phyloP scores from a whole-genome alignment of 2,329 filamentous ascomycete species.

The Cladosporium sp. region DNA sequence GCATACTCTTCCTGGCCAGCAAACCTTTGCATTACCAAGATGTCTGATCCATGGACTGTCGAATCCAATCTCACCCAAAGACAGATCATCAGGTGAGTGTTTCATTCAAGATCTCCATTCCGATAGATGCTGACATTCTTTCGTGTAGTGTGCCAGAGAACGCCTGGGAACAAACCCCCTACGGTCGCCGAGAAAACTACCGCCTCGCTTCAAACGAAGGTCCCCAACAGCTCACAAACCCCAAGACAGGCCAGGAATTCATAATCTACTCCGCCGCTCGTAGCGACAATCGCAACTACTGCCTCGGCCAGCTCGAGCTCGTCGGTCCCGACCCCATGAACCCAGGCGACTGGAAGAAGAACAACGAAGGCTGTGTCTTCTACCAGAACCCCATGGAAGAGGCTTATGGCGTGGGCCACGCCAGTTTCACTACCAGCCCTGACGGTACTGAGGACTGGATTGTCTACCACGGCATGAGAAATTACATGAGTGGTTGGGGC shows the following conservation, averaged over 20 bases:
- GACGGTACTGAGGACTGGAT: slow-evolving; percentile 49
- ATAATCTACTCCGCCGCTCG: slow-evolving; percentile 48
- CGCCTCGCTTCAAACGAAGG: slow-evolving; percentile 49
- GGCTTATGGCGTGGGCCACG: slow-evolving; percentile 49
- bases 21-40: slow-evolving; percentile 50
- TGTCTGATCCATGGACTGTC: slow-evolving; percentile 47
- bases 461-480: slow-evolving; percentile 51
- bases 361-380: slow-evolving; percentile 45
- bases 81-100: slow-evolving; percentile 31
- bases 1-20: slow-evolving; percentile 48
- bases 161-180: slow-evolving; percentile 51
- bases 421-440: slow-evolving; percentile 47
- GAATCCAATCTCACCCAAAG: slow-evolving; percentile 43
- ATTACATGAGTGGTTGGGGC: slow-evolving; percentile 45
- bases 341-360: slow-evolving; percentile 45
- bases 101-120: too few relatives aligned
- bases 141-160: slow-evolving; percentile 39
- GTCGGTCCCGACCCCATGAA: slow-evolving; percentile 49
- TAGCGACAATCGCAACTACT: slow-evolving; percentile 52
- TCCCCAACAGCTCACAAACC: slow-evolving; percentile 48
- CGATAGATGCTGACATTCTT: background rate
- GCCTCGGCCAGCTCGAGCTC: slow-evolving; percentile 49
- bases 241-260: slow-evolving; percentile 44
- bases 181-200: slow-evolving; percentile 43
- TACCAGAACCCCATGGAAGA: slow-evolving; percentile 44